Evolutionary conservation across 2,329 filamentous ascomycete genomes (phyloP), one percentile per base, ranked within the genome.

Genomic region (Rasamsonia emersonii): DNA sequence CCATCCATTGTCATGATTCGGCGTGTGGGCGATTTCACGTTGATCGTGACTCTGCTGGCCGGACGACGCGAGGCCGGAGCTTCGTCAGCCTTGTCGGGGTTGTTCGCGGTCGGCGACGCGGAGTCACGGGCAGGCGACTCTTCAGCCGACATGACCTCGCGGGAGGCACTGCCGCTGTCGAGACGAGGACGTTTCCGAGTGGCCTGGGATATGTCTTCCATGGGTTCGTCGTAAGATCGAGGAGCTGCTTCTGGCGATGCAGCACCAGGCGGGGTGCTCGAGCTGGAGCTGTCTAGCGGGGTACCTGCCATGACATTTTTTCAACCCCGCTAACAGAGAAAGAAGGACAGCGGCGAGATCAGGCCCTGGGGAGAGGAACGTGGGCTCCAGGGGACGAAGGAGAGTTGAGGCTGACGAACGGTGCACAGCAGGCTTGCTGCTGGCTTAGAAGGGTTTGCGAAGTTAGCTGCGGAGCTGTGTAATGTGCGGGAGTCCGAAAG

Each of bases 151-250:
- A 59, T 49, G 20, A 46, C 43, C 33, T 60, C 52, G 36, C 49
- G 50, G 20, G 46, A 45, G 40, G 48, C 46, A 38, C 54, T 58
- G 40, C 61, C 62, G 49, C 59, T 63, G 44, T 66, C 62, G 35
- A 66, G 58, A 48, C 62, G 62, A 41, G 62, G 64, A 38, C 64
- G 62, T 54, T 67, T 67, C 41, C 63, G 56, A 31, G 56, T 61
- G 25, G 50, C 49, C 38, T 59, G 53, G 18, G 54, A 45, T 35
- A 41, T 42, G 40, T 62, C 59, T 53, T 63, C 60, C 60, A 62
- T 62, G 42, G 45, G 47, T 45, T 56, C 51, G 42, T 47, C 43
- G 35, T 47, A 34, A 29, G 44, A 37, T 49, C 47, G 47, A 18
- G 37, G 44, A 8, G 42, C 44, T 30, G 50, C 43, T 34, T 56